Base-by-base conservation (phyloP, 2,329 filamentous ascomycete genomes). In the Aspergillus novofumigatus region DNA sequence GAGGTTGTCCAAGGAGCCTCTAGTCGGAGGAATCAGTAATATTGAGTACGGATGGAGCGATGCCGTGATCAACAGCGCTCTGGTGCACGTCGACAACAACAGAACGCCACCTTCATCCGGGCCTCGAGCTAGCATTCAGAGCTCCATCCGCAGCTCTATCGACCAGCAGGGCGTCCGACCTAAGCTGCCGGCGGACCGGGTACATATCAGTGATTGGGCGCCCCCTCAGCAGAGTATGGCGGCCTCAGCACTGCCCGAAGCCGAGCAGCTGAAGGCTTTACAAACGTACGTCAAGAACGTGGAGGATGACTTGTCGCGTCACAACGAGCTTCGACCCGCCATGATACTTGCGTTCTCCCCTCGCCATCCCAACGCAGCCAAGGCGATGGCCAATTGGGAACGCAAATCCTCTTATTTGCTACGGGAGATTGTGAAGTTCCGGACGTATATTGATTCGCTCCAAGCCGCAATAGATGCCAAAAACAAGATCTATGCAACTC, bases 11-110 rank as follows among this genome's bases (percentile, higher is more conserved):
- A 97, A 96, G 60, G 92, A 97, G 70, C 94, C 94, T 2, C 79
- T 99, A 32, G 85, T 93, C 35, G 94, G 94, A 56, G 93, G 92
- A 56, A 90, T 99, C 65, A 96, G 91, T 75, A 99, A 97, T 72
- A 89, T 97, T 65, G 94, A 99, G 73, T 97, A 97, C 69, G 94
- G 94, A 53, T 99, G 94, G 94, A 90, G 91, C 65, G 91, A 96
- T 44, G 80, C 82, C 21, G 86, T 97, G 59, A 86, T 97, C 67
- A 85, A 85, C 62, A 89, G 90, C 64, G 91, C 95, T 20, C 78
- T 85, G 41, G 84, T 96, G 62, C 86, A 76, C 51, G 59, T 85
- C 64, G 72, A 79, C 49, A 63, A 63, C 56, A 56, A 71, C 55
- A 61, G 65, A 51, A 69, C 72, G 14, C 63, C 71, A 54, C 63